Conservation (phyloP, 2,329 filamentous ascomycete species). For the Apiospora pterosperma region DNA sequence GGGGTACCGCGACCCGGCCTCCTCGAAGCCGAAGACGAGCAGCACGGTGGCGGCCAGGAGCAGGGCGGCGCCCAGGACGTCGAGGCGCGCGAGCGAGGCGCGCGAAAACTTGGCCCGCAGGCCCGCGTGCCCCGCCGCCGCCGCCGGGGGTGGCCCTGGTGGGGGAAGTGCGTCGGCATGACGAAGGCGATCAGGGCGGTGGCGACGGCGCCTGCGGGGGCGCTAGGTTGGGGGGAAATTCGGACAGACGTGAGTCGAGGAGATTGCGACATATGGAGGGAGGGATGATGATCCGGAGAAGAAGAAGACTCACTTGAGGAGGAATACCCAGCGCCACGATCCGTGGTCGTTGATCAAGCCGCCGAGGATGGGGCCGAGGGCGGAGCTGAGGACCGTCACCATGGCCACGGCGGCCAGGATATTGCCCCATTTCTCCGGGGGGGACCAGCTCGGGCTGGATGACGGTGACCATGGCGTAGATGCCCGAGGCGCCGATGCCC, state of each 20-base stretch:
- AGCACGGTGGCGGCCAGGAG: constrained; percentile 38
- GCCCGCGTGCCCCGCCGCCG: neutral
- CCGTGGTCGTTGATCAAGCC: constrained; percentile 36
- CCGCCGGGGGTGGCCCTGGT: constrained; percentile 14
- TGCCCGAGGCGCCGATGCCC: constrained; percentile 43
- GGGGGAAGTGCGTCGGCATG: constrained; percentile 25
- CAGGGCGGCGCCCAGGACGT: constrained; percentile 30
- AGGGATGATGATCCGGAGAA: neutral
- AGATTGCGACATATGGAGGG: neutral
- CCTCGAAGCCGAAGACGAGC: constrained; percentile 42
- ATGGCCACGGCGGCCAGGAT: constrained; percentile 31
- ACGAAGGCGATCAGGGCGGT: constrained; percentile 20
- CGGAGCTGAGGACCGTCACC: constrained; percentile 37
- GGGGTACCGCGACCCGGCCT: constrained; percentile 37
- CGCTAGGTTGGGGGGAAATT: constrained; percentile 17
- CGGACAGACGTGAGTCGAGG: neutral
- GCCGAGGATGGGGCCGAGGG: constrained; percentile 40
- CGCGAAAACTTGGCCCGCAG: constrained; percentile 18
- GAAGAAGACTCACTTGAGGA: constrained; percentile 35
- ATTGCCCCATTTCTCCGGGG: constrained; percentile 25
- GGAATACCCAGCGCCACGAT: constrained; percentile 45
- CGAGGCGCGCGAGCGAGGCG: constrained; percentile 23
- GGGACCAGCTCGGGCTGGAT: constrained; percentile 34
- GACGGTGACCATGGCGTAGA: constrained; percentile 39
- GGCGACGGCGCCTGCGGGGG: constrained; percentile 25